Evolutionary conservation across 345 rosid genomes (phyloP).

Genomic region (Camelina laxa): DNA sequence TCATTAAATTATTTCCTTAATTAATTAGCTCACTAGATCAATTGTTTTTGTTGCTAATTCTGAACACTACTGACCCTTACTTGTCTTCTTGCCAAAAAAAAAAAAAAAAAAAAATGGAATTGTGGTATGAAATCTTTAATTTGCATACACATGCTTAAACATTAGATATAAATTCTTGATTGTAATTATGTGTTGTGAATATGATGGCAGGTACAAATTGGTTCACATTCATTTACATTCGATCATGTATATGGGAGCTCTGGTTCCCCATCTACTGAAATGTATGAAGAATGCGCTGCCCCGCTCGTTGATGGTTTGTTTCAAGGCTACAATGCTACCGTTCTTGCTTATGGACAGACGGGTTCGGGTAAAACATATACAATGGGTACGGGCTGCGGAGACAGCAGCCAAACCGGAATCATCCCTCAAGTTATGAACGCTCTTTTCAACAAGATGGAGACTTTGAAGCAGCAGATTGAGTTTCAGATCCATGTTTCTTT

Average conservation of each 20-base stretch:
- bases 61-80: background rate
- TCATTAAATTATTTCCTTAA: slow-evolving; percentile 18
- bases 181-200: background rate
- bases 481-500: slow-evolving; percentile 94
- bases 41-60: slow-evolving; percentile 21
- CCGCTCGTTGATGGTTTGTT: slow-evolving; percentile 95
- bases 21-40: slow-evolving; percentile 23
- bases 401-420: slow-evolving; percentile 77
- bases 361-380: slow-evolving; percentile 99
- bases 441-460: slow-evolving; percentile 82
- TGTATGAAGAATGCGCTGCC: slow-evolving; percentile 90
- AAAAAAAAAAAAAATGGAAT: slow-evolving; percentile 5
- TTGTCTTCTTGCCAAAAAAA: background rate
- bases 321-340: slow-evolving; percentile 99
- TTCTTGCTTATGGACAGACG: slow-evolving; percentile 99
- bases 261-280: slow-evolving; percentile 72
- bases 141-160: background rate
- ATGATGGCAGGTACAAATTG: slow-evolving; percentile 83
- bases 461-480: slow-evolving; percentile 71
- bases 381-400: slow-evolving; percentile 95
- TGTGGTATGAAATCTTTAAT: background rate
- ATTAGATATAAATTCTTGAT: background rate
- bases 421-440: slow-evolving; percentile 90
- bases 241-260: slow-evolving; percentile 97
- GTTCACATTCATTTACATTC: slow-evolving; percentile 93